Evolutionary conservation across 148 eudicot species (phyloP), one percentile per base, ranked within the genome.

Genomic region (Silene uniflora): DNA sequence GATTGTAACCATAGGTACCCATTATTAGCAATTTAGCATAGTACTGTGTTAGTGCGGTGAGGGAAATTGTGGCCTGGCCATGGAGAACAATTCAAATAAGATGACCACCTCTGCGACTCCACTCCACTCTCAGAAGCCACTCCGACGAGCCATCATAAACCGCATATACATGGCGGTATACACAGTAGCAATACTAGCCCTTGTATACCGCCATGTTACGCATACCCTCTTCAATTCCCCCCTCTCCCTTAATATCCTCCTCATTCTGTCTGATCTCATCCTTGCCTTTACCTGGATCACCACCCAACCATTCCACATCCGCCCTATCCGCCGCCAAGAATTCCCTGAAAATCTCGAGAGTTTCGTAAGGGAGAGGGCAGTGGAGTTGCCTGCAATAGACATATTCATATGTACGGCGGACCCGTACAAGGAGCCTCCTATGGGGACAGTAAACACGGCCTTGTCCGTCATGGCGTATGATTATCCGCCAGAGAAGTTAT

Each of bases 371-470:
- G 17, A 21, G 65, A 11, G 11, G 27, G 56, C 18, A n/a, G 10
- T 24, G 3, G 87, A 83, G 59, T 77, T 79, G 24, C 94, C 97
- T 7, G 71, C 71, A 2, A 21, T 91, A 27, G 98, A 93, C 75
- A 79, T 93, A 52, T 91, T 91, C 76, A 83, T 93, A 47, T 93
- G 98, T 73, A 93, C 98, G 12, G 97, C 98, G 0, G 98, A 93
- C 59, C 97, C 97, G 0, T 69, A 81, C 54, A 93, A 90, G 73
- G 97, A 93, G 74, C 98, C 98, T 7, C 98, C 97, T 8, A 76
- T 91, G 27, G 86, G 81, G 42, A 92, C 88, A 6, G 90, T 86
- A 0, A 91, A 91, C 82, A 91, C 98, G 5, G 94, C 92, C 7
- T 64, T 93, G 70, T 88, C 98, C 17, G 97, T 93, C 16, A 75